Base-by-base conservation (phyloP, 139 green algal species). In the Ettlia oleoabundans region DNA sequence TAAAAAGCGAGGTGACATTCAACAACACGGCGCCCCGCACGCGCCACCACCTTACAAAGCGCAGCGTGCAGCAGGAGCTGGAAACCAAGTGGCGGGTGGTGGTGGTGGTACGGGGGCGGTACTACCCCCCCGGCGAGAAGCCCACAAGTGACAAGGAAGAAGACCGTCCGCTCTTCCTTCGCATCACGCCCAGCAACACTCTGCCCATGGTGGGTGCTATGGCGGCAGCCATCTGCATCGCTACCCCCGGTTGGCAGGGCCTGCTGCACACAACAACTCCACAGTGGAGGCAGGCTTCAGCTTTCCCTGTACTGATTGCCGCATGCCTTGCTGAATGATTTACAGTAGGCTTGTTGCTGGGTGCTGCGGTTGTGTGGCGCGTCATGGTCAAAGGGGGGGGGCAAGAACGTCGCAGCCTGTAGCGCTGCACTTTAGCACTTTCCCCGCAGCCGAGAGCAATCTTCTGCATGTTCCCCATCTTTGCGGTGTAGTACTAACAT, bases 61-160 rank as follows among this genome's bases (percentile, higher is more conserved):
- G 70, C 42, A 74, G 41, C 70, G 75, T 42, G 7, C 69, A 78
- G 33, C 40, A 52, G 33, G 69, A 74, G 52, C 63, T 85, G 32
- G 80, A 85, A 58, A 9, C 22, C 5, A 76, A 75, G 53, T 85
- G 80, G 80, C 32, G 42, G 21, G 80, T 85, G 41, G 38, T 26
- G 38, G 58, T 80, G 40, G 41, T 65, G n/a, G 70, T 55, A 26
- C 35, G 66, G 28, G 70, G 80, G 40, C 69, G 70, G 55, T 80
- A 85, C 80, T 80, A 66, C 69, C 55, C 80, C 2, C 80, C 69
- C 3, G 80, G 70, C 30, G 35, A 43, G 47, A 22, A 24, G 64
- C 47, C 78, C 15, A 26, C 43, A 43, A 68, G 33, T 15, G 38
- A 66, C 47, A 55, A n/a, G 21, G 79, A 84, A 18, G 65, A 73